These are phyloP conservation scores for Populus hybrid DNA, from an alignment of 441 rosid species.

Conservation along the genomic window DNA sequence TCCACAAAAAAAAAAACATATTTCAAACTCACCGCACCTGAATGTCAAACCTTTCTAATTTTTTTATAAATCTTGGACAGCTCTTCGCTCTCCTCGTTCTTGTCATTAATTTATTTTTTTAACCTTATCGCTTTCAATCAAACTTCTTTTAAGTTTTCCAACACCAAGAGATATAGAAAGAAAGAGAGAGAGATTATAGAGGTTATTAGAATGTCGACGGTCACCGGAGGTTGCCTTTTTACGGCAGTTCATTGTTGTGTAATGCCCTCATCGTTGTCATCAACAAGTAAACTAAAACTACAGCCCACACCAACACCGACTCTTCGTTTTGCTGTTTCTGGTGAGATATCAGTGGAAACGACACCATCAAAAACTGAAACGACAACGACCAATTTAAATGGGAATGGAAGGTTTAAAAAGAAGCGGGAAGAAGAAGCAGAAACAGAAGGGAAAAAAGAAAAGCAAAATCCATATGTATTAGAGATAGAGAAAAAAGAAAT, in stretches of 20 bases:
- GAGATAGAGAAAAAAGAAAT: constrained; percentile 16
- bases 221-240: not conserved
- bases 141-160: too few species aligned
- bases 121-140: too few species aligned
- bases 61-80: too few species aligned
- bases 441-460: not conserved
- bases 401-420: constrained; percentile 5
- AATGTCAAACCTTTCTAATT: too few species aligned
- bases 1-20: too few species aligned
- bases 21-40: too few species aligned
- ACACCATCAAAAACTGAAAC: not conserved
- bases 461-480: not conserved
- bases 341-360: not conserved
- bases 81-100: too few species aligned
- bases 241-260: not conserved
- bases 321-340: constrained; percentile 4
- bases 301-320: not conserved
- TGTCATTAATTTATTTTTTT: too few species aligned
- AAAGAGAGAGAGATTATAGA: not conserved
- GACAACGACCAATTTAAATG: not conserved
- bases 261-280: not conserved
- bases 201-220: not conserved
- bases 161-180: too few species aligned
- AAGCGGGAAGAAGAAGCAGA: not conserved
- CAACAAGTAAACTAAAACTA: not conserved